Evolutionary conservation across 495 filamentous ascomycete species (phyloP).

Genomic region (Niebla homalea): DNA sequence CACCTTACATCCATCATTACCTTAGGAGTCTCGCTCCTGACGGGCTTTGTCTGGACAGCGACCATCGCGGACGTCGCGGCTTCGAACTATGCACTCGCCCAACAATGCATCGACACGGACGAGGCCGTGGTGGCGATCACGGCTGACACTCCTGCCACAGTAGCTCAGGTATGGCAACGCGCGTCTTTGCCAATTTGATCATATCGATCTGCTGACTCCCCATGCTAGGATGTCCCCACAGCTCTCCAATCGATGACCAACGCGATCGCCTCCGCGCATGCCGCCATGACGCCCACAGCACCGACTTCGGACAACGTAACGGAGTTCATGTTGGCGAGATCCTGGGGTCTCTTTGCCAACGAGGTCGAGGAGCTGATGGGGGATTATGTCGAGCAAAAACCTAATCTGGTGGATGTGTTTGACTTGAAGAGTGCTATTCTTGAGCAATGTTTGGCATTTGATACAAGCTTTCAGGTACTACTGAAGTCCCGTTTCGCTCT

Average conservation of each 20-base stretch:
- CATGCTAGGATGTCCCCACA: neutral
- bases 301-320: neutral
- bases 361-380: neutral
- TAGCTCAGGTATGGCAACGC: neutral
- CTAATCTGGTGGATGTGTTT: neutral
- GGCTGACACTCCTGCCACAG: neutral
- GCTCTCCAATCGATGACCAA: neutral
- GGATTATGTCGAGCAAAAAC: neutral
- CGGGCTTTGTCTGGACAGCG: neutral
- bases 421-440: neutral
- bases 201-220: neutral
- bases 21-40: neutral
- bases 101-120: neutral
- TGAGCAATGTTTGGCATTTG: neutral
- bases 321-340: neutral
- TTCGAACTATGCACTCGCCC: neutral
- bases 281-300: neutral
- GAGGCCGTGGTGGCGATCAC: neutral
- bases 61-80: neutral
- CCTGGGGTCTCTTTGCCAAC: constrained; percentile 1
- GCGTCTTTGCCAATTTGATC: neutral
- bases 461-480: neutral
- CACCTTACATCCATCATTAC: no score
- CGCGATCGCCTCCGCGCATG: neutral
- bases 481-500: neutral